Conservation (phyloP, 495 filamentous ascomycete species). For the Penicillium coffeae region DNA sequence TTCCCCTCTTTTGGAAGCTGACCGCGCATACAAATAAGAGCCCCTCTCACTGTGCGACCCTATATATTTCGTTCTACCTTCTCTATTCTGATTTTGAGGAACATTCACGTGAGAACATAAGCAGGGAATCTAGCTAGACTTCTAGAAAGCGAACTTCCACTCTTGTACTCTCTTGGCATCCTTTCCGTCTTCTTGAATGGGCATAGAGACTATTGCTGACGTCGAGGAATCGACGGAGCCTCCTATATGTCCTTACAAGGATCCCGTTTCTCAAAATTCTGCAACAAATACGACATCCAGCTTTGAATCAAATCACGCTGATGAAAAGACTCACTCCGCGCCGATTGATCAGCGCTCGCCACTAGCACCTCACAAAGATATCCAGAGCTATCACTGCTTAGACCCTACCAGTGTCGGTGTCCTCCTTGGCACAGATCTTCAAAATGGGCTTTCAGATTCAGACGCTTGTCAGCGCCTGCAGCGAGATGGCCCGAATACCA, state of each 20-base stretch:
- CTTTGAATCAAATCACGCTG: constrained; percentile 14
- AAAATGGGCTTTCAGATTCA: constrained; percentile 51
- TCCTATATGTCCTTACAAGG: constrained; percentile 39
- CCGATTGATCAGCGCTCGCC: neutral
- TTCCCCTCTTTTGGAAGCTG: constrained; percentile 10
- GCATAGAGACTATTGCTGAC: constrained; percentile 37
- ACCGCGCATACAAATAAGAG: constrained; percentile 1
- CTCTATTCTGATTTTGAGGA: neutral
- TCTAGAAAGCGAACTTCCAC: constrained; percentile 1
- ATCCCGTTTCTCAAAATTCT: constrained; percentile 17
- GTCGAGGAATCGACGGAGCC: constrained; percentile 46
- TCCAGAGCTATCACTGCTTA: neutral
- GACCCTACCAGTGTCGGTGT: neutral
- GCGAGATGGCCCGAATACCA: constrained; percentile 56
- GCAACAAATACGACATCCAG: constrained; percentile 16
- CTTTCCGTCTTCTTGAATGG: constrained; percentile 33
- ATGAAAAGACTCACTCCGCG: constrained; percentile 8
- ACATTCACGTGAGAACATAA: neutral
- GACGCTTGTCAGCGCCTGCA: constrained; percentile 54
- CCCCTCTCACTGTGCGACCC: neutral
- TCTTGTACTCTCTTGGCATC: neutral
- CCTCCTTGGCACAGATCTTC: neutral
- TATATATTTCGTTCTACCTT: neutral
- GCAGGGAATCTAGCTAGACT: neutral
- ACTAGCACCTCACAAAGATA: neutral